Conservation (phyloP, 805 yeast genomes). For the Kodamaea hsintzibuensis region DNA sequence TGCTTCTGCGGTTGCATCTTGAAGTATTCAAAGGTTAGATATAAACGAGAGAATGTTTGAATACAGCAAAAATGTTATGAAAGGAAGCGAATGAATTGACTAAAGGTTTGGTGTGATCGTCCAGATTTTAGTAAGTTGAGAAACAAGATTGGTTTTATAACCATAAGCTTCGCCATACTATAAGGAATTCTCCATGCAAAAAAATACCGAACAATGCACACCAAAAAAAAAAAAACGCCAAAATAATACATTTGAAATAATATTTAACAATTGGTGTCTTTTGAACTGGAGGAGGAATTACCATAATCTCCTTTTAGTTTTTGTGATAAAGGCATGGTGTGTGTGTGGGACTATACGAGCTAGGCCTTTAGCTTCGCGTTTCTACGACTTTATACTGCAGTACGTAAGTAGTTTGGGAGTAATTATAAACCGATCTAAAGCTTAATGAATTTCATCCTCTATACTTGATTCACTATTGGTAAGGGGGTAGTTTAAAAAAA, state of each 20-base stretch:
- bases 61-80: slow-evolving; percentile 2
- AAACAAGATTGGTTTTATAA: slow-evolving; percentile 6
- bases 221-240: slow-evolving; percentile 6
- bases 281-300: not conserved
- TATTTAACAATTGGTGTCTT: slow-evolving; percentile 4
- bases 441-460: not conserved
- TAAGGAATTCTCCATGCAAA: not conserved
- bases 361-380: not conserved
- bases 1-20: not conserved
- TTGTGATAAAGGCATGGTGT: not conserved
- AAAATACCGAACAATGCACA: slow-evolving; percentile 5
- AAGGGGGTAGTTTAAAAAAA: not conserved
- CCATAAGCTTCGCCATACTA: slow-evolving; percentile 3
- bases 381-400: not conserved
- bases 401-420: not conserved
- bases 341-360: not conserved
- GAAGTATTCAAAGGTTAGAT: slow-evolving; percentile 7
- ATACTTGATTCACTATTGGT: not conserved
- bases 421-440: not conserved
- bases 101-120: not conserved
- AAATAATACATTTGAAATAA: slow-evolving; percentile 2
- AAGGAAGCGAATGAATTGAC: slow-evolving; percentile 1
- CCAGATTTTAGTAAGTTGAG: not conserved
- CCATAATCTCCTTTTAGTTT: slow-evolving; percentile 2
- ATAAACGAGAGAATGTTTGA: slow-evolving; percentile 14